Evolutionary conservation across 2,329 filamentous ascomycete species (phyloP), one percentile per base, ranked within the genome.

Genomic region (Trichothecium sympodiale): DNA sequence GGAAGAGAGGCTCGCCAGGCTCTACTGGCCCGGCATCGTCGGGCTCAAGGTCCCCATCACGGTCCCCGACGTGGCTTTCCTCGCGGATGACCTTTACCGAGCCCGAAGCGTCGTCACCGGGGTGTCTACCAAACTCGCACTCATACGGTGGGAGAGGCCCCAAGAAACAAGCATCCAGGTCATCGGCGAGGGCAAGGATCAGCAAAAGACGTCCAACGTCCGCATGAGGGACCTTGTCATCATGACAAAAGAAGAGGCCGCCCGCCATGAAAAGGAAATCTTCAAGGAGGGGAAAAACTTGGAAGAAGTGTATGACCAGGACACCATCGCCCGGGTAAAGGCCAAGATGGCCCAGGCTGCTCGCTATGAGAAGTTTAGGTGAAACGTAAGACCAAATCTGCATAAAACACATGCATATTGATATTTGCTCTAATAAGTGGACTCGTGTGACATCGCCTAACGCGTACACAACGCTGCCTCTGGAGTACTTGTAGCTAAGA

Each of bases 181-280:
- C 12, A 64, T 85, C 12, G 80, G 87, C 29, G 65, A 74, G 36
- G 69, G 69, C 23, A 73, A 75, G 29, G 69, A 78, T n/a, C 76
- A 79, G 16, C 88, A 96, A 55, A 93, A 83, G 51, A 77, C 71
- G 31, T 79, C 83, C n/a, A 71, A 68, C 3, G 46, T 96, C 4
- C 58, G 67, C 23, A 59, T 89, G 46, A 67, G 71, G 18, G 80
- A 94, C 31, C 53, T 95, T 41, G 87, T 94, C 0, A 83, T 83
- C 48, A 85, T 95, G 84, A 95, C 88, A 1, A 94, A 88, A 55
- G 88, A 95, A 41, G 88, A 95, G 58, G 84, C 83, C 3, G 61
- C 69, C 13, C 69, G 73, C 39, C 91, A 98, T 56, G 84, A 93
- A 53, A 83, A 78, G 54, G 67, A 85, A 50, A 69, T 96, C 2